phyloP scores from a whole-genome alignment of 139 green algal species.

The Chlamydomonas applanata region DNA sequence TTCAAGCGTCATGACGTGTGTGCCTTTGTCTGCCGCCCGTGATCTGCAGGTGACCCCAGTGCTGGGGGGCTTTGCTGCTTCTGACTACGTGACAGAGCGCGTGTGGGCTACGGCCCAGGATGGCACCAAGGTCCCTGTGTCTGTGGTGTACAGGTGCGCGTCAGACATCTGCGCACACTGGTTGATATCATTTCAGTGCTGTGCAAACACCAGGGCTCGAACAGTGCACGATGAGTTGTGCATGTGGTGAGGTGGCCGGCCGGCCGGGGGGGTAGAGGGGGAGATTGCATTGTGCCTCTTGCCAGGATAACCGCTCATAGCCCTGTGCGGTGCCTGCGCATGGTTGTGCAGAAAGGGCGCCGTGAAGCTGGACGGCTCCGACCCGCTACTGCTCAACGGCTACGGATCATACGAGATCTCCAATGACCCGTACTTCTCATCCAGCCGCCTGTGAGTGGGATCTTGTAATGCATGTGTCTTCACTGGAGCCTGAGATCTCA shows the following conservation, averaged over 20 bases:
- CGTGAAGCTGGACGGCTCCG: conserved; percentile 64
- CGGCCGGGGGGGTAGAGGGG: too few relatives aligned
- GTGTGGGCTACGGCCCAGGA: conserved; percentile 77
- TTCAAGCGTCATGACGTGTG: too few relatives aligned
- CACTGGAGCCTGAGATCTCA: too few relatives aligned
- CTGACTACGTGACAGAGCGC: conserved; percentile 72
- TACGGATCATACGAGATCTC: conserved; percentile 66
- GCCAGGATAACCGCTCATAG: too few relatives aligned
- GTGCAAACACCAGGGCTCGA: too few relatives aligned
- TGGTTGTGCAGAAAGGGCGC: conserved; percentile 16
- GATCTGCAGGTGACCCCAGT: conserved; percentile 57
- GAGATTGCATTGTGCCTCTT: too few relatives aligned
- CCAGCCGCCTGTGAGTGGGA: conserved; percentile 5
- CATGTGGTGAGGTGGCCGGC: too few relatives aligned
- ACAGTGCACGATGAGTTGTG: too few relatives aligned
- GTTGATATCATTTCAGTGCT: not conserved
- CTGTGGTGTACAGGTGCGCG: conserved; percentile 65
- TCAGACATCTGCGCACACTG: not conserved
- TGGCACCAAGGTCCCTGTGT: conserved; percentile 63
- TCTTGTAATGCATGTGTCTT: too few relatives aligned
- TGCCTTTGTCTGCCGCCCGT: too few relatives aligned
- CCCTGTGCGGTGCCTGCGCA: too few relatives aligned
- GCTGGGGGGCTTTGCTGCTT: conserved; percentile 75
- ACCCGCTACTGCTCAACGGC: conserved; percentile 55
- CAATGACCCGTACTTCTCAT: conserved; percentile 47